Base-by-base conservation (phyloP, 2,329 filamentous ascomycete genomes). In the Lojkania enalia region DNA sequence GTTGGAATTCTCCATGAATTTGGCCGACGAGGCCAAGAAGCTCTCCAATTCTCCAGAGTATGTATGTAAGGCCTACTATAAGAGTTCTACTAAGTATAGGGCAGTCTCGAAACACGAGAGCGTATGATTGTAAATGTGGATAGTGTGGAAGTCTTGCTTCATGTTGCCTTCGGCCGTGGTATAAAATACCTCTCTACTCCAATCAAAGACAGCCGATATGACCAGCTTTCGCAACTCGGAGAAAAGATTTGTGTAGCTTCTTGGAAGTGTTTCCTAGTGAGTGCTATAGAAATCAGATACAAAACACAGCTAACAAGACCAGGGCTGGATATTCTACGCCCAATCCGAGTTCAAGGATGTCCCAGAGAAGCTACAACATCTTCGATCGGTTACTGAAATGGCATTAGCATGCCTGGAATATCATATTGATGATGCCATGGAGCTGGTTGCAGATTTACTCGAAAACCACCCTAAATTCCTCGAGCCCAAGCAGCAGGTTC, bases 321-420 rank as follows among this genome's bases (percentile, higher is more conserved):
- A 87, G 84, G 79, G 85, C 3, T 92, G 87, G 87, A 78, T 90
- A 21, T 77, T 82, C 55, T 90, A 90, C 60, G 84, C 83, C 4
- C 86, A 90, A 57, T 79, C 81, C 23, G 76, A 80, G 20, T 82
- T 83, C 38, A 72, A 79, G 2, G 77, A 79, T 35, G 78, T 80
- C 23, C 77, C 77, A 13, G 74, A 79, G 13, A 74, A 86, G 21
- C 71, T 86, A 2, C 72, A 77, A 14, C 75, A 81, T 14, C 74
- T 91, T 12, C 80, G 80, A 21, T 74, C 77, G 2, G 71, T 90
- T 3, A 77, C 86, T 2, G 75, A 78, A 20, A 75, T 79, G 3
- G 78, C 83, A 16, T 78, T 90, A 18, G 70, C 77, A 19, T 84
- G 82, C 35, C 72, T 92, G 6, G 71, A 78, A 16, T 73, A 80